Conservation (phyloP, 306 rosid species). For the Castanea mollissima region DNA sequence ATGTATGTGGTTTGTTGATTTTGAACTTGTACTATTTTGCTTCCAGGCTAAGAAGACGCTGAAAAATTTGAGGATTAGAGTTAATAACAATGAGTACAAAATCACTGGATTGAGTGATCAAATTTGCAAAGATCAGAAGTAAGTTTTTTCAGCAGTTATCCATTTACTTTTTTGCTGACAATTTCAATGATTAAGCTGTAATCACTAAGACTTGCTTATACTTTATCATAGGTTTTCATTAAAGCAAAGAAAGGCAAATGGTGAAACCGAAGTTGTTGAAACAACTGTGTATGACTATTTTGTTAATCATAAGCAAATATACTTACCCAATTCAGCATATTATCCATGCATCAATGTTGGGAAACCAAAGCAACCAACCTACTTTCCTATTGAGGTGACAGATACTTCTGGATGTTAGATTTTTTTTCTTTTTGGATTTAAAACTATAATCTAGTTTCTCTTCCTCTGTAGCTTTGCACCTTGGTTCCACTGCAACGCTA, state of each 20-base stretch:
- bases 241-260: constrained; percentile 25
- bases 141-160: constrained; percentile 1
- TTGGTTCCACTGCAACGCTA: constrained; percentile 49
- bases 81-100: constrained; percentile 38
- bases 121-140: constrained; percentile 42
- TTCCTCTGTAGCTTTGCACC: constrained; percentile 34
- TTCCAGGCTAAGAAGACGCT: constrained; percentile 43
- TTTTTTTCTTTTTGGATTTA: not conserved
- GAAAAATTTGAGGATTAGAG: constrained; percentile 40
- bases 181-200: not conserved
- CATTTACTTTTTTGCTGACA: no score
- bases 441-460: not conserved
- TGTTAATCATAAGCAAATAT: constrained; percentile 11
- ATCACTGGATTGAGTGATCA: constrained; percentile 52
- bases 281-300: constrained; percentile 36
- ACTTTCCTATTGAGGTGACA: constrained; percentile 44
- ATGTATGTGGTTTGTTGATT: not conserved
- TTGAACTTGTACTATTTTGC: not conserved
- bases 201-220: not conserved
- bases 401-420: no score
- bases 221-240: constrained; percentile 14
- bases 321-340: constrained; percentile 27
- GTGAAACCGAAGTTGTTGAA: constrained; percentile 29
- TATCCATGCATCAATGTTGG: constrained; percentile 56
- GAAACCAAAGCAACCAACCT: constrained; percentile 38